Conservation (phyloP, 495 filamentous ascomycete species). For the Amorphotheca resinae region DNA sequence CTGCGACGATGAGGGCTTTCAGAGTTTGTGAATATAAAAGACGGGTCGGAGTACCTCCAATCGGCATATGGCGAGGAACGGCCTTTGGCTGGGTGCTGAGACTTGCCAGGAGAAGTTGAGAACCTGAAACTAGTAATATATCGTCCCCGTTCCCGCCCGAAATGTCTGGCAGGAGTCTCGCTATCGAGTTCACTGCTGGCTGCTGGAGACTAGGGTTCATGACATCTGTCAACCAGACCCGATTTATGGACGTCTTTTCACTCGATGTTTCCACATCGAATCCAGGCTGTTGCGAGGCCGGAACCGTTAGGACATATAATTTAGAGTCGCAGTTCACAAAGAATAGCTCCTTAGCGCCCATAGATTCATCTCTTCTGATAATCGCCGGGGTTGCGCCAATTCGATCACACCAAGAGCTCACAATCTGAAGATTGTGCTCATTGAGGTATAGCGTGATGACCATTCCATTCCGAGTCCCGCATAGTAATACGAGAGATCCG, state of each 20-base stretch:
- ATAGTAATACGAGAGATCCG: constrained; percentile 5
- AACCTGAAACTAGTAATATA: constrained; percentile 19
- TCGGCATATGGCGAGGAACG: constrained; percentile 37
- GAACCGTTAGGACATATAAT: constrained; percentile 4
- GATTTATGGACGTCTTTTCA: constrained; percentile 4
- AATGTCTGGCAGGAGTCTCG: constrained; percentile 4
- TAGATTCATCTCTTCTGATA: constrained; percentile 5
- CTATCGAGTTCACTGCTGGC: constrained; percentile 12
- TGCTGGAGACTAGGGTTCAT: constrained; percentile 6
- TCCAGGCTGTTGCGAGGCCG: neutral
- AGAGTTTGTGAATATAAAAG: constrained; percentile 40
- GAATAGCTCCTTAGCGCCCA: constrained; percentile 2
- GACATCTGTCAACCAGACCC: constrained; percentile 19
- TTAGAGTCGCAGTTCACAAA: constrained; percentile 18
- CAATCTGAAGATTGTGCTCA: constrained; percentile 3
- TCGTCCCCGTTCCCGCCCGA: constrained; percentile 3
- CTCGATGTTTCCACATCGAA: neutral
- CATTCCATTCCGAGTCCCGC: constrained; percentile 15
- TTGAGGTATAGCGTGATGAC: constrained; percentile 12
- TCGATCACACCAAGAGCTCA: constrained; percentile 1
- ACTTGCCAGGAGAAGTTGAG: constrained; percentile 37
- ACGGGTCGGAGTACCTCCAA: constrained; percentile 37
- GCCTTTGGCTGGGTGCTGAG: constrained; percentile 33
- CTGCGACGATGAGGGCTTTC: constrained; percentile 39
- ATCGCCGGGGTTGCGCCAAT: constrained; percentile 12